A percentile compares a stretch with the other conserved stretches of the same genome.
These are phyloP conservation scores for Sporothrix humicola DNA, from an alignment of 2,329 filamentous ascomycete species.

Conservation along the genomic window DNA sequence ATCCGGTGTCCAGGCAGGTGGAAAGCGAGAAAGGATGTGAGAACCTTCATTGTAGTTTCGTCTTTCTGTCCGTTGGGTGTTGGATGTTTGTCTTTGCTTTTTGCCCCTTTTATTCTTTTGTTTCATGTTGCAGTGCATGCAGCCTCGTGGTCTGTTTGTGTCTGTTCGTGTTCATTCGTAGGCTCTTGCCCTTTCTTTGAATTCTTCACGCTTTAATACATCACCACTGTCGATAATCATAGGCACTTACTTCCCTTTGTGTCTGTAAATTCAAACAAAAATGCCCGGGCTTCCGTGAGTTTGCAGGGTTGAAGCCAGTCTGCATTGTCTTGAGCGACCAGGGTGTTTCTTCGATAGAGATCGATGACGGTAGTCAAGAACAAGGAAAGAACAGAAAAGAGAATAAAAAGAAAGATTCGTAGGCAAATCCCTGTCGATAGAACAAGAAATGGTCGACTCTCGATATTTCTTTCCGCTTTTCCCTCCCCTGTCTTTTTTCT, in stretches of 20 bases:
- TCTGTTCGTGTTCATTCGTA: no score
- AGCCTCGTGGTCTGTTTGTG: neutral
- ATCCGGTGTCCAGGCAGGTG: neutral
- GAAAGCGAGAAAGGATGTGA: neutral
- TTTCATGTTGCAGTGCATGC: conserved; percentile 16
- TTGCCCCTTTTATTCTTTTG: neutral
- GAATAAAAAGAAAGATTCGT: neutral
- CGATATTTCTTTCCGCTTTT: neutral
- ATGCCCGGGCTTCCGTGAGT: neutral
- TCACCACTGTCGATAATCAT: neutral
- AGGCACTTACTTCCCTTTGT: neutral
- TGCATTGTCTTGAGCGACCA: neutral
- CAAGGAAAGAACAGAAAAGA: neutral
- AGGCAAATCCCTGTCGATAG: neutral
- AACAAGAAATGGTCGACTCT: neutral
- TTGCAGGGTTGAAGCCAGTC: neutral
- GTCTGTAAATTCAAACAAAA: no score
- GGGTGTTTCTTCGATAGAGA: neutral
- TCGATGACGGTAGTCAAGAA: neutral
- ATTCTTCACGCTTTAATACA: neutral
- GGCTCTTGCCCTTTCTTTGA: neutral
- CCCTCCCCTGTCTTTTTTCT: neutral
- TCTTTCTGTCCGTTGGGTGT: neutral
- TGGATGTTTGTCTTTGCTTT: neutral
- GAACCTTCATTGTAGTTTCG: neutral